Evolutionary conservation across 495 filamentous ascomycete species (phyloP), one percentile per base, ranked within the genome.

Genomic region (Trichocladium uniseriatum): DNA sequence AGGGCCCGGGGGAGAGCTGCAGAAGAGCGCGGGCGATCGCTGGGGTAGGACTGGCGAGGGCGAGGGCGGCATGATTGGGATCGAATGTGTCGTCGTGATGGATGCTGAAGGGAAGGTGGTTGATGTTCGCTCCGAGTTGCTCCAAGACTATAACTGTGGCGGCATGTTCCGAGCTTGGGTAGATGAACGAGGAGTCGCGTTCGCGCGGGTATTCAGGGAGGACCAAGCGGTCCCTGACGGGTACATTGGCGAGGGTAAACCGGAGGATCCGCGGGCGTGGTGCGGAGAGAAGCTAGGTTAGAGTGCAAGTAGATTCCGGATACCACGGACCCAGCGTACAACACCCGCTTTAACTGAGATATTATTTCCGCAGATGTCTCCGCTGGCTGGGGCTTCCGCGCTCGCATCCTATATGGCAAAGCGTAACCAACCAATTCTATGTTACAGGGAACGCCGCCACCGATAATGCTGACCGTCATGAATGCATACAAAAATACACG

Each of bases 81-180:
- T 95, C 43, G 88, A 95, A 52, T 67, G 76, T 5, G 67, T 74
- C 3, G 63, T 80, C 15, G 65, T 69, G 16, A 52, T 62, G 2
- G 64, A 75, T 48, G 42, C 19, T 7, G 58, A 67, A 16, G 74
- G 70, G 0, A 41, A 61, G 22, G 61, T 74, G n/a, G 60, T 75
- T 15, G 61, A 68, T 59, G 36, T 58, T 50, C 57, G 43, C 48
- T 71, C 49, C 0, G 67, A 69, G 37, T 71, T 89, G n/a, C 70
- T 86, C 22, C 80, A 75, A 43, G 84, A 88, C 57, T 87, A 84
- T 63, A 95, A 96, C 61, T 94, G 86, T 56, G 85, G 82, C 3
- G 90, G 90, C 0, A 91, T 96, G 87, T 94, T 87, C 66, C 73
- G 89, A 24, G 86, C 85, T 7, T 92, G 82, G 78, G 63, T 87